phyloP scores from a whole-genome alignment of 1,284 basidiomycete genomes.

The Microbotryum intermedium region DNA sequence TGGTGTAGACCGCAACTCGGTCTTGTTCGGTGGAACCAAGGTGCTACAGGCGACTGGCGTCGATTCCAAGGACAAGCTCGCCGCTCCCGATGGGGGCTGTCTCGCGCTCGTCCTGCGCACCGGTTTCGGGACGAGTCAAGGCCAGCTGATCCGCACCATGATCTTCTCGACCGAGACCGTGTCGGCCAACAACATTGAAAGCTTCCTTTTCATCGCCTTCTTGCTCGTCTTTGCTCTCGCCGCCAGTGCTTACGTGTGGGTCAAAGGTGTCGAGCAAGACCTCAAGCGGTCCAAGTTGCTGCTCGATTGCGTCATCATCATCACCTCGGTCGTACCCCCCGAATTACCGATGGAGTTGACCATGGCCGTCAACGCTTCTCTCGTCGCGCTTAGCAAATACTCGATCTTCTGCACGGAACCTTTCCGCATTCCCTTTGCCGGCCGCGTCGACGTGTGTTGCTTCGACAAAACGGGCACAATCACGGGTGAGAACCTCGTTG shows the following conservation, averaged over 20 bases:
- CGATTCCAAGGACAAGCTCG: conserved; percentile 33
- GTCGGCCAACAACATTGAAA: conserved; percentile 85
- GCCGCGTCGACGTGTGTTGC: conserved; percentile 90
- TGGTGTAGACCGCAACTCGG: conserved; percentile 71
- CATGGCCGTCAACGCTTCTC: conserved; percentile 83
- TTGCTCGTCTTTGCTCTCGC: conserved; percentile 90
- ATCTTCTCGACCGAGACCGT: conserved; percentile 92
- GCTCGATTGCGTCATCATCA: conserved; percentile 85
- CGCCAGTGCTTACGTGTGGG: conserved; percentile 93
- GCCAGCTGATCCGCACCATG: conserved; percentile 92
- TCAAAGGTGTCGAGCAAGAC: conserved; percentile 81
- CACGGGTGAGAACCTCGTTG: conserved; percentile 85
- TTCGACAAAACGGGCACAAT: conserved; percentile 98
- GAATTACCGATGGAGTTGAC: conserved; percentile 94
- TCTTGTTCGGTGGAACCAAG: conserved; percentile 89
- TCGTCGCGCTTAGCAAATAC: conserved; percentile 86
- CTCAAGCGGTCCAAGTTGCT: conserved; percentile 87
- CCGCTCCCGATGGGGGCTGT: conserved; percentile 69
- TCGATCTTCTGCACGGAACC: conserved; percentile 96
- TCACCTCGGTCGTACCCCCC: conserved; percentile 90
- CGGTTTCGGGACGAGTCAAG: conserved; percentile 93
- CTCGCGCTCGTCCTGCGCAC: conserved; percentile 83
- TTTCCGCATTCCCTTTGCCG: conserved; percentile 88
- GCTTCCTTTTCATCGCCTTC: conserved; percentile 93
- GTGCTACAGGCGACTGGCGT: conserved; percentile 61